A percentile compares a stretch with the other conserved stretches of the same genome.
Conservation (phyloP, 2,329 filamentous ascomycete species). For the Albophoma yamanashiensis region DNA sequence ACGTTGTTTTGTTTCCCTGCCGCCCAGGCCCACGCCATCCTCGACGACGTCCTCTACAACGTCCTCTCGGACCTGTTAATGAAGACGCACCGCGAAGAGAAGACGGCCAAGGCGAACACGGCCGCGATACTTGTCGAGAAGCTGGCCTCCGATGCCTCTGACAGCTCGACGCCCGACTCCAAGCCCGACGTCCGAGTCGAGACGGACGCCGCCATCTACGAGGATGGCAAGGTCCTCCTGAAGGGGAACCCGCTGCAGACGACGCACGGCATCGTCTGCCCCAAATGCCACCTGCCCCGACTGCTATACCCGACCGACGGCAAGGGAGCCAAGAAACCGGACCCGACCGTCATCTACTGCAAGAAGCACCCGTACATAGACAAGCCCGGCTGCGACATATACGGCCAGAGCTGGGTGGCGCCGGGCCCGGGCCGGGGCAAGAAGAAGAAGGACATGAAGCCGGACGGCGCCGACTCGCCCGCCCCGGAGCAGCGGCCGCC, state of each 20-base stretch:
- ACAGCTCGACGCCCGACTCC: slow-evolving; percentile 40
- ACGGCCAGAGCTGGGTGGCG: slow-evolving; percentile 70
- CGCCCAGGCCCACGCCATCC: slow-evolving; percentile 49
- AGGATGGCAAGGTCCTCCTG: slow-evolving; percentile 56
- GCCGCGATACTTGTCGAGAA: slow-evolving; percentile 56
- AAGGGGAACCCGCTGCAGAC: slow-evolving; percentile 65
- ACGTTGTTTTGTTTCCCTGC: not conserved
- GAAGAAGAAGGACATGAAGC: slow-evolving; percentile 67
- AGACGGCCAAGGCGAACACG: slow-evolving; percentile 57
- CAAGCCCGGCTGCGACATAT: slow-evolving; percentile 67
- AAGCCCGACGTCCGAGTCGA: slow-evolving; percentile 48
- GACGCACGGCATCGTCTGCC: slow-evolving; percentile 61
- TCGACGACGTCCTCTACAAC: slow-evolving; percentile 68
- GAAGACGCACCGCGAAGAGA: slow-evolving; percentile 68
- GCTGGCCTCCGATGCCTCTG: slow-evolving; percentile 43
- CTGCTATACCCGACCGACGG: slow-evolving; percentile 64
- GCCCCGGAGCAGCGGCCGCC: slow-evolving; percentile 44
- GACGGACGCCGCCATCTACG: slow-evolving; percentile 58
- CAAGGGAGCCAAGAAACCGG: slow-evolving; percentile 53
- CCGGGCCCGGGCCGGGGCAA: slow-evolving; percentile 61
- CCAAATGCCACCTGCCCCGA: slow-evolving; percentile 63
- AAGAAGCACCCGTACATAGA: slow-evolving; percentile 70
- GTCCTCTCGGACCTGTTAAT: slow-evolving; percentile 66
- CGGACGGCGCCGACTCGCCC: slow-evolving; percentile 34
- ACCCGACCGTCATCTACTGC: slow-evolving; percentile 64